Conservation (phyloP, 106 monocot genomes). For the Phalaenopsis equestris region DNA sequence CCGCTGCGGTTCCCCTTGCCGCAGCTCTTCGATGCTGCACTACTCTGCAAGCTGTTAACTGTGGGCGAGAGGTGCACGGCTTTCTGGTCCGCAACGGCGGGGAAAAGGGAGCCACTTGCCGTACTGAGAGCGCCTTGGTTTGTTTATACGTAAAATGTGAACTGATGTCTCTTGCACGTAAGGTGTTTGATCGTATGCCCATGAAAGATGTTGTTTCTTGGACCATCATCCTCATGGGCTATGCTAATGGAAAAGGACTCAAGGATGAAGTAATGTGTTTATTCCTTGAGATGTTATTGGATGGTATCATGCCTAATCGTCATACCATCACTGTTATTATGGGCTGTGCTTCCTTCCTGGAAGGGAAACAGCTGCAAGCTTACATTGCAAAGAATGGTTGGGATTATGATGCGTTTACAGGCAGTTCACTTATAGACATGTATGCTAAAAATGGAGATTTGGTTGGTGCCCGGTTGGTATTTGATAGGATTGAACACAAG, state of each 20-base stretch:
- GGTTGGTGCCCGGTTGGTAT: slow-evolving; percentile 10
- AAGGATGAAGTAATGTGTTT: slow-evolving; percentile 16
- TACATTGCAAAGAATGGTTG: slow-evolving; percentile 14
- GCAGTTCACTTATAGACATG: slow-evolving; percentile 23
- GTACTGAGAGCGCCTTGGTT: slow-evolving; percentile 21
- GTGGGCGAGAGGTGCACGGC: slow-evolving; percentile 31
- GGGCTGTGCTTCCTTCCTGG: neutral
- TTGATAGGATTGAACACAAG: slow-evolving; percentile 22
- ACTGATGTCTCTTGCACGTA: slow-evolving; percentile 12
- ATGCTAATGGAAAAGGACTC: neutral
- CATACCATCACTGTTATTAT: slow-evolving; percentile 24
- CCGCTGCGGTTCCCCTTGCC: slow-evolving; percentile 10
- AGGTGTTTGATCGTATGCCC: slow-evolving; percentile 43
- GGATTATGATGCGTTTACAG: slow-evolving; percentile 23
- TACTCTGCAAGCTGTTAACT: slow-evolving; percentile 19
- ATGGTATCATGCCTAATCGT: slow-evolving; percentile 9
- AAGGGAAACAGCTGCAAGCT: slow-evolving; percentile 24
- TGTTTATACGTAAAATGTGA: slow-evolving; percentile 31
- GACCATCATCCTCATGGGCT: slow-evolving; percentile 29
- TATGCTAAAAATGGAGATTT: slow-evolving; percentile 22
- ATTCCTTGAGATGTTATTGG: slow-evolving; percentile 18
- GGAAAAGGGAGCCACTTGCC: neutral
- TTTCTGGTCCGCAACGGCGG: slow-evolving; percentile 20
- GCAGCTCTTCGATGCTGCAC: slow-evolving; percentile 27
- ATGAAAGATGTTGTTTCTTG: slow-evolving; percentile 45